A percentile compares a stretch with the other conserved stretches of the same genome.
Conservation (phyloP, 352 stramenopile species). For the Thraustochytrium sp. region DNA sequence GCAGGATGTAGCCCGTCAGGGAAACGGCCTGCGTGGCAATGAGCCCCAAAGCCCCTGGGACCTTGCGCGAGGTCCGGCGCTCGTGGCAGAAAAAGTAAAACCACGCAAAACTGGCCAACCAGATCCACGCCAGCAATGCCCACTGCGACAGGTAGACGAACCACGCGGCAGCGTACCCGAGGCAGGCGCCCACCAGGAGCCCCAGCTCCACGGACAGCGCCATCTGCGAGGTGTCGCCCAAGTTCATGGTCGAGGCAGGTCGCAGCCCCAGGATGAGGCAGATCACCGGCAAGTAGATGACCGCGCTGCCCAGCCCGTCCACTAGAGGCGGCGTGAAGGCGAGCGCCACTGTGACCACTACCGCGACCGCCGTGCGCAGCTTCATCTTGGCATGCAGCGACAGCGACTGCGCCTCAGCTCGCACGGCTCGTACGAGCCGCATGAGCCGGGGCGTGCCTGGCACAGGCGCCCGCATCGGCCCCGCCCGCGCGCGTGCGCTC, state of each 20-base stretch:
- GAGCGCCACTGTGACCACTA: neutral
- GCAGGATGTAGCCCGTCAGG: neutral
- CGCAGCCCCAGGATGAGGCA: neutral
- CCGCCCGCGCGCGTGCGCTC: neutral
- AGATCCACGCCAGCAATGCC: neutral
- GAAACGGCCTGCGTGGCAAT: neutral
- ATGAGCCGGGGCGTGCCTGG: neutral
- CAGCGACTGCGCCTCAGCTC: neutral
- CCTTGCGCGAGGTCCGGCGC: neutral
- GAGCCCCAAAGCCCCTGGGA: neutral
- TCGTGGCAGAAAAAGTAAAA: neutral
- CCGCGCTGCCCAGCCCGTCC: neutral
- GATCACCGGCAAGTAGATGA: neutral
- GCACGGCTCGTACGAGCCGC: too few species aligned
- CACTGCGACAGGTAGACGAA: neutral
- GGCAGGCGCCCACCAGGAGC: neutral
- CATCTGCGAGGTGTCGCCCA: neutral
- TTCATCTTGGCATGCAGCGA: neutral
- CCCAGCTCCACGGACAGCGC: neutral
- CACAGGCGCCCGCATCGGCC: neutral
- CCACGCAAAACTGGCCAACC: neutral
- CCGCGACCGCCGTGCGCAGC: neutral
- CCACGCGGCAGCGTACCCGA: neutral
- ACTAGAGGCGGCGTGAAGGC: neutral
- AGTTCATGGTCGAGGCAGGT: neutral